phyloP scores from a whole-genome alignment of 352 stramenopile species.

The Globisporangium okanoganense region DNA sequence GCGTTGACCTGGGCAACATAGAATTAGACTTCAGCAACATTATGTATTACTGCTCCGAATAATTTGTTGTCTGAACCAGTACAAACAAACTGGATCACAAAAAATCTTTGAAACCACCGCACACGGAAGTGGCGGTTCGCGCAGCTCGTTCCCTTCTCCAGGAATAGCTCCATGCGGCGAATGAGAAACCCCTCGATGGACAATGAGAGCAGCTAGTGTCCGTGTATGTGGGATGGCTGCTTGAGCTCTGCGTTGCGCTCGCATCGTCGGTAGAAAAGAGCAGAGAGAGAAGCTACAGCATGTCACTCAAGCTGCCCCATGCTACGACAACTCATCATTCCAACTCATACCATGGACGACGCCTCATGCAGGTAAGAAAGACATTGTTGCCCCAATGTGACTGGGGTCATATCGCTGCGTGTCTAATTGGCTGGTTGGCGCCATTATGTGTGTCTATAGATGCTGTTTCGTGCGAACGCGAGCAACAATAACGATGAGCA shows the following conservation, averaged over 20 bases:
- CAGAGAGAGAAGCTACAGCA: background rate
- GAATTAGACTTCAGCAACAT: too few relatives aligned
- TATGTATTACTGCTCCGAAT: too few relatives aligned
- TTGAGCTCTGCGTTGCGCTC: background rate
- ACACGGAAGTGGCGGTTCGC: too few relatives aligned
- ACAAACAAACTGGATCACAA: too few relatives aligned
- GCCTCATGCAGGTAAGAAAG: slow-evolving; percentile 32
- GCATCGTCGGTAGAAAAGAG: background rate
- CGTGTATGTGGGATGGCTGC: too few relatives aligned
- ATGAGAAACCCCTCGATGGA: background rate
- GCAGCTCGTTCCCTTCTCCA: background rate
- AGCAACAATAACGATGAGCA: slow-evolving; percentile 1
- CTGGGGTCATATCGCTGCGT: too few relatives aligned
- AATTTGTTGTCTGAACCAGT: too few relatives aligned
- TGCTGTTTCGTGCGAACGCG: slow-evolving; percentile 40
- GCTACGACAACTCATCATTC: background rate
- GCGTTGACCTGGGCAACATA: too few relatives aligned
- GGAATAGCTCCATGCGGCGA: background rate
- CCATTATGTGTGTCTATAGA: slow-evolving; percentile 18
- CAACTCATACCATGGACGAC: slow-evolving; percentile 22
- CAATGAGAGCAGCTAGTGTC: background rate
- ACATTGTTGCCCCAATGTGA: too few relatives aligned
- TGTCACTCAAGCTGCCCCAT: slow-evolving; percentile 19
- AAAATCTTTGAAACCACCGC: too few relatives aligned
- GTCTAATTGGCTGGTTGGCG: background rate